Conservation (phyloP, 768 basidiomycete species). For the Suillus occidentalis region DNA sequence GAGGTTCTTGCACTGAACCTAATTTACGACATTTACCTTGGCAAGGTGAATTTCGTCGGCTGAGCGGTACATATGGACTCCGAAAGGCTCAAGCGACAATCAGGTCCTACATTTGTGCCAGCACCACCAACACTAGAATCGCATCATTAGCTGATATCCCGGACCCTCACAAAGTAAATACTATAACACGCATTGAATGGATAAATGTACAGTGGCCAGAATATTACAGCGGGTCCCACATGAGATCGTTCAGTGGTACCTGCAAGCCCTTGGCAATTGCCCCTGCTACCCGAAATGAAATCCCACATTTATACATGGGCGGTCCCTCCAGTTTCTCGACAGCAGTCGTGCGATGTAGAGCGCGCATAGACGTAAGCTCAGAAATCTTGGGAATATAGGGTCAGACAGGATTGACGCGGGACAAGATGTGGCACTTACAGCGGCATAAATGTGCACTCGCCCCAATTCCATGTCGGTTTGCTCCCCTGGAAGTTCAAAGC, state of each 20-base stretch:
- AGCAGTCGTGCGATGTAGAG: slow-evolving; percentile 64
- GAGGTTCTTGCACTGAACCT: too few relatives aligned
- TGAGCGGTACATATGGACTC: too few relatives aligned
- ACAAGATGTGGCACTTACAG: slow-evolving; percentile 43
- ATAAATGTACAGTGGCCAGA: background rate
- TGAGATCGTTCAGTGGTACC: slow-evolving; percentile 59
- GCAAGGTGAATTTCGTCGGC: too few relatives aligned
- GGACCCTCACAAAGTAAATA: background rate
- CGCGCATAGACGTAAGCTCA: slow-evolving; percentile 62
- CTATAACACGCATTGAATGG: background rate
- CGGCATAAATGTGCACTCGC: slow-evolving; percentile 56
- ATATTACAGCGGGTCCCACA: slow-evolving; percentile 57
- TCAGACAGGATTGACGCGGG: slow-evolving; percentile 4
- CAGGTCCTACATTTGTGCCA: background rate
- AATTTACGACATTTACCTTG: too few relatives aligned
- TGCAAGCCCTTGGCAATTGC: slow-evolving; percentile 58
- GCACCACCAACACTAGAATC: background rate
- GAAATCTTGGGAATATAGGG: slow-evolving; percentile 46
- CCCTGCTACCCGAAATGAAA: slow-evolving; percentile 58
- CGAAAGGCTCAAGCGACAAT: background rate
- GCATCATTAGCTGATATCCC: background rate
- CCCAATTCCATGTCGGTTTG: slow-evolving; percentile 73
- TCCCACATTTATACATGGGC: slow-evolving; percentile 70
- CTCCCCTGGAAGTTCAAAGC: slow-evolving; percentile 62
- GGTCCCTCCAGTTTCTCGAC: slow-evolving; percentile 67